Conservation (phyloP, 2,329 filamentous ascomycete genomes). For the Acephala macrosclerotiorum region DNA sequence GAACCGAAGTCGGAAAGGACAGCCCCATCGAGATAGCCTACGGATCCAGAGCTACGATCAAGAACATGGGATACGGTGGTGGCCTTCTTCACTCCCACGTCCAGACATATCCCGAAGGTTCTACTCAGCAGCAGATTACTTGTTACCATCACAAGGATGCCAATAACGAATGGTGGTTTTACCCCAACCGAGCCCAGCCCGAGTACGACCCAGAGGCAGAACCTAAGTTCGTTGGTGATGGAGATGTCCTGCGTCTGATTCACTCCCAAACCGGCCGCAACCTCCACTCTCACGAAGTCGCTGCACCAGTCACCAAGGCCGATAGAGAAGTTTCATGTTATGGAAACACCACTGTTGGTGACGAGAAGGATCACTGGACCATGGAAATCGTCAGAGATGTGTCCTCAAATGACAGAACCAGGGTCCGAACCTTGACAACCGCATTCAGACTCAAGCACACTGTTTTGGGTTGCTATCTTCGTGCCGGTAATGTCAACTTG, state of each 20-base stretch:
- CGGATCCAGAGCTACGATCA: conserved; percentile 89
- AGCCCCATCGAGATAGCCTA: conserved; percentile 91
- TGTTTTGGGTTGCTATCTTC: conserved; percentile 87
- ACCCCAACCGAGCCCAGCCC: conserved; percentile 82
- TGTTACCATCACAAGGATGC: conserved; percentile 99
- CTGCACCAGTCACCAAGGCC: conserved; percentile 87
- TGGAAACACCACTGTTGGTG: conserved; percentile 92
- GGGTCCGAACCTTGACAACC: conserved; percentile 89
- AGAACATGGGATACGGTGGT: conserved; percentile 99
- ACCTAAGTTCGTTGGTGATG: conserved; percentile 78
- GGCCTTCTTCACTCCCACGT: conserved; percentile 96
- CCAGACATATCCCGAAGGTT: conserved; percentile 95
- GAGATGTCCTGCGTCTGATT: conserved; percentile 82
- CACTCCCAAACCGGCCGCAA: conserved; percentile 97
- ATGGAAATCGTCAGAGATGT: conserved; percentile 92
- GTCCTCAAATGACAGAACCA: conserved; percentile 77
- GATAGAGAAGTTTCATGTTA: conserved; percentile 96
- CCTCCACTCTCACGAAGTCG: conserved; percentile 90
- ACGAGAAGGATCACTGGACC: conserved; percentile 97
- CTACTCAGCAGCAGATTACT: conserved; percentile 92
- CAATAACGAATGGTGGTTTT: conserved; percentile 99
- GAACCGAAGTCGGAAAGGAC: conserved; percentile 92
- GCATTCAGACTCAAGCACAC: conserved; percentile 88
- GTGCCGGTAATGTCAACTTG: conserved; percentile 93
- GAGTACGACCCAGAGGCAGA: conserved; percentile 77